These are phyloP conservation scores for Fistulinella prunicolor DNA, from an alignment of 768 basidiomycete genomes.

Conservation along the genomic window DNA sequence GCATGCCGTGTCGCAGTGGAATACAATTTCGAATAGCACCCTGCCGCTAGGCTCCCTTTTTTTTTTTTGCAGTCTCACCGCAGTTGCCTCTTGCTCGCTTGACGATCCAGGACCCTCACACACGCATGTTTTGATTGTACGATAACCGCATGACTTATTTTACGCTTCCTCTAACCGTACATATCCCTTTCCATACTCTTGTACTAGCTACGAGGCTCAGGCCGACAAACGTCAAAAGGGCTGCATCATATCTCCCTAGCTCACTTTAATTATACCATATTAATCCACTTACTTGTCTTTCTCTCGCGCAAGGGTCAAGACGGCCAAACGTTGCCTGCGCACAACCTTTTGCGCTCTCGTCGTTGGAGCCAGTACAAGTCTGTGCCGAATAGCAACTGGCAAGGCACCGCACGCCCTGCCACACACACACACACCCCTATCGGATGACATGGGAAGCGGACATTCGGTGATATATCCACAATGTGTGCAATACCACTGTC, in stretches of 20 bases:
- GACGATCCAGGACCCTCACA: slow-evolving; percentile 21
- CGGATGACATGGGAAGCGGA: not conserved
- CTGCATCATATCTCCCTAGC: slow-evolving; percentile 25
- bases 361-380: not conserved
- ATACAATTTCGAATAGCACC: slow-evolving; percentile 60
- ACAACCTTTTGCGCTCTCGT: not conserved
- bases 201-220: not conserved
- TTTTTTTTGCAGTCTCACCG: no score
- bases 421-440: not conserved
- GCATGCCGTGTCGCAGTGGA: slow-evolving; percentile 73
- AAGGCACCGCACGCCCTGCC: not conserved
- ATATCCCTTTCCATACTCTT: slow-evolving; percentile 23
- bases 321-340: no score
- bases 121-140: slow-evolving; percentile 24
- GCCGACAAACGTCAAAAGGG: slow-evolving; percentile 14
- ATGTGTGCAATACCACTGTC: not conserved
- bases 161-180: slow-evolving; percentile 24
- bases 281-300: slow-evolving; percentile 22
- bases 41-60: not conserved
- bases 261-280: slow-evolving; percentile 35
- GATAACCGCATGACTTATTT: slow-evolving; percentile 30
- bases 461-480: no score
- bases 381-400: not conserved
- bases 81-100: not conserved
- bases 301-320: not conserved